Conservation (phyloP, 2,329 filamentous ascomycete species). For the Sclerotinia nivalis region DNA sequence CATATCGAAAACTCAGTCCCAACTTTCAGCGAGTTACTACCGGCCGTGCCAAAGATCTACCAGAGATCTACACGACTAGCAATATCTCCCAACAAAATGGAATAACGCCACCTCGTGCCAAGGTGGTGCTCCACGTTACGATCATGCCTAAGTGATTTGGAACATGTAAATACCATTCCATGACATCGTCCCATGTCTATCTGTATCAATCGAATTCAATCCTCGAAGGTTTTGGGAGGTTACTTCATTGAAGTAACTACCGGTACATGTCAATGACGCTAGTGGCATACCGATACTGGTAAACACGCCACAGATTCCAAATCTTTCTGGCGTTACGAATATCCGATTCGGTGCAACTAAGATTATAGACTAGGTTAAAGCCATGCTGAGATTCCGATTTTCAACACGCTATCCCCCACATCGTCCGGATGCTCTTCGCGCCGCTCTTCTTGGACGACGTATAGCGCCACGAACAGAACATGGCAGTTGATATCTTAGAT, state of each 20-base stretch:
- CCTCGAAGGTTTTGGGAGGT: neutral
- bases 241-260: neutral
- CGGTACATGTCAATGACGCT: neutral
- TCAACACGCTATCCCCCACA: neutral
- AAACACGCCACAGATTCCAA: neutral
- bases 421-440: neutral
- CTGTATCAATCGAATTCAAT: neutral
- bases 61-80: neutral
- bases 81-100: neutral
- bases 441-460: neutral
- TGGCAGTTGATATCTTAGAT: neutral
- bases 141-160: neutral
- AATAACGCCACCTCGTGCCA: neutral
- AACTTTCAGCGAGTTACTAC: neutral
- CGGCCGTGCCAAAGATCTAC: neutral
- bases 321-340: neutral
- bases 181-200: no score
- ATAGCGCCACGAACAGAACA: neutral
- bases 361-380: neutral
- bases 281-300: neutral
- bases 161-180: neutral
- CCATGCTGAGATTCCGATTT: neutral
- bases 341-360: neutral
- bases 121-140: neutral
- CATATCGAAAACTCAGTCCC: neutral